Evolutionary conservation across 2,329 filamentous ascomycete genomes (phyloP).

Genomic region (Calonectria hawksworthii): DNA sequence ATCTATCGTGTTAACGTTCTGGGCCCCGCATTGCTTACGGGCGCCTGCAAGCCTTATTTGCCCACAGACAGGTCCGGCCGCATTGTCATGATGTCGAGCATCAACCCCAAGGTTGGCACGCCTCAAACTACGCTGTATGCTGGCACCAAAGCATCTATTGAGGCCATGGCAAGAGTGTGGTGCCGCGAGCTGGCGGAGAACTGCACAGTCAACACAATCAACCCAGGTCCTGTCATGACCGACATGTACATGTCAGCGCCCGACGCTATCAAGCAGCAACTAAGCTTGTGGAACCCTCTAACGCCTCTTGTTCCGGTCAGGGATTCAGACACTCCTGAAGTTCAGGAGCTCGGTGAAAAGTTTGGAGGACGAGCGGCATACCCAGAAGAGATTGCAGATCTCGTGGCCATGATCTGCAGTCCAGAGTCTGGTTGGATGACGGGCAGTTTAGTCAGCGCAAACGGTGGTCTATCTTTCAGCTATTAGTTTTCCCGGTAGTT

Average conservation of each 20-base stretch:
- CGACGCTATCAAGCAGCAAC: constrained; percentile 62
- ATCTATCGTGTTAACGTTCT: constrained; percentile 72
- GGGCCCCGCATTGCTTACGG: constrained; percentile 68
- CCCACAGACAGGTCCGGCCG: constrained; percentile 70
- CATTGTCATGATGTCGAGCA: constrained; percentile 70
- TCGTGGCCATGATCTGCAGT: constrained; percentile 76
- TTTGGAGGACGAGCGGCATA: constrained; percentile 68
- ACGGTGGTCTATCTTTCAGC: constrained; percentile 57
- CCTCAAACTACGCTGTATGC: constrained; percentile 69
- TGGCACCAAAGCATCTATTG: constrained; percentile 73
- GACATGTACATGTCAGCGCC: constrained; percentile 61
- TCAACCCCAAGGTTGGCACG: constrained; percentile 67
- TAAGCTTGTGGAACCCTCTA: constrained; percentile 53
- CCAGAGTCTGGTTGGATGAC: constrained; percentile 75
- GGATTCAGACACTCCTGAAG: constrained; percentile 47
- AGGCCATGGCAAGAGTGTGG: constrained; percentile 75
- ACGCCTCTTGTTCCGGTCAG: constrained; percentile 63
- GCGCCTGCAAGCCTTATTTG: constrained; percentile 67
- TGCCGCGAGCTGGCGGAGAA: constrained; percentile 69
- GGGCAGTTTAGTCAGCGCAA: constrained; percentile 75
- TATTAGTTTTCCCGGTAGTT: constrained; percentile 12
- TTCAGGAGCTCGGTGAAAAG: constrained; percentile 61
- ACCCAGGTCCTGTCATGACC: constrained; percentile 57
- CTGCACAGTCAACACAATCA: constrained; percentile 71
- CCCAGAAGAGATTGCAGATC: constrained; percentile 74